These are phyloP conservation scores for Barnettozyma vustinii DNA, from an alignment of 805 yeast genomes.

Conservation along the genomic window DNA sequence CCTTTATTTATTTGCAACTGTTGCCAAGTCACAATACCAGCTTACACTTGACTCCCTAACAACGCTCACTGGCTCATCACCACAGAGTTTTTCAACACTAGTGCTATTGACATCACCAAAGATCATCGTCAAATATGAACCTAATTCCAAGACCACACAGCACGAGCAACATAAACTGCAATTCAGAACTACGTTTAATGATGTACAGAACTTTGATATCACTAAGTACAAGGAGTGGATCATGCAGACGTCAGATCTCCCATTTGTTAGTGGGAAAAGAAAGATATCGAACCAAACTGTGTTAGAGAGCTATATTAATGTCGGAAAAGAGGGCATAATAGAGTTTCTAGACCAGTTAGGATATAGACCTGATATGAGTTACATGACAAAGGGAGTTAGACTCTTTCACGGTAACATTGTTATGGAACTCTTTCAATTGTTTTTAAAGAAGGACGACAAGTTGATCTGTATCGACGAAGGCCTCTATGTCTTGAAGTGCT, in stretches of 20 bases:
- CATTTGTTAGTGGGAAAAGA: constrained; percentile 61
- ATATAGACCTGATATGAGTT: constrained; percentile 57
- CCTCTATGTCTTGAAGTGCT: constrained; percentile 54
- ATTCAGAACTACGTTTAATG: constrained; percentile 14
- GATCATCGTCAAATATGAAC: constrained; percentile 24
- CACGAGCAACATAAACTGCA: constrained; percentile 23
- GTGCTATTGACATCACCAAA: constrained; percentile 20
- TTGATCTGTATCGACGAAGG: constrained; percentile 39
- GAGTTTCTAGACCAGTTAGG: constrained; percentile 53
- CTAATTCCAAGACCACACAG: constrained; percentile 24
- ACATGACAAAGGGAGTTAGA: constrained; percentile 54
- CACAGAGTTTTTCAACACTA: constrained; percentile 9
- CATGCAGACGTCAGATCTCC: constrained; percentile 63
- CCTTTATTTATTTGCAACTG: constrained; percentile 19
- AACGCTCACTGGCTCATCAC: constrained; percentile 20
- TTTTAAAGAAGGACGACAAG: constrained; percentile 26
- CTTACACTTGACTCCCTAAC: constrained; percentile 18
- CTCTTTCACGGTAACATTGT: constrained; percentile 53
- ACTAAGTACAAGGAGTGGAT: constrained; percentile 42
- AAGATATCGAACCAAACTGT: constrained; percentile 62
- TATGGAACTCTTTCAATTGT: constrained; percentile 51
- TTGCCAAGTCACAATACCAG: constrained; percentile 13
- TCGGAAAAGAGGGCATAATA: constrained; percentile 30
- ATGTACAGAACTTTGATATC: constrained; percentile 3
- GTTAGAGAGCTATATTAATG: constrained; percentile 41